Evolutionary conservation across 1,284 basidiomycete genomes (phyloP).

Genomic region (Tylopilus sp.): DNA sequence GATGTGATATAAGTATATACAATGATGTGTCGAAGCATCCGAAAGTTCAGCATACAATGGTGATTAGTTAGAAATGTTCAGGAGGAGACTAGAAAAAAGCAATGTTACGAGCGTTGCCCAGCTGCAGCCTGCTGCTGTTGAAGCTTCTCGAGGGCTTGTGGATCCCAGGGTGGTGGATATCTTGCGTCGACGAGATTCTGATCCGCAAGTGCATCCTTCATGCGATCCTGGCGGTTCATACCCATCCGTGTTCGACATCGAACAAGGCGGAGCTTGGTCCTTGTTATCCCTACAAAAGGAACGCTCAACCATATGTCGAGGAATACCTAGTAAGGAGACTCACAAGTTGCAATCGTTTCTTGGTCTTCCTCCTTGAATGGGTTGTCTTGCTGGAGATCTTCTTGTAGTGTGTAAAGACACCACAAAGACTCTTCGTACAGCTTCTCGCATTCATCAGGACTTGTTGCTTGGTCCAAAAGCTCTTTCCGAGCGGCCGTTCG

Average conservation of each 20-base stretch:
- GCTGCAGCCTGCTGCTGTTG: slow-evolving; percentile 35
- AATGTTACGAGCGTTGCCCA: slow-evolving; percentile 23
- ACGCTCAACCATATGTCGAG: not conserved
- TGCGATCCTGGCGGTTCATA: slow-evolving; percentile 75
- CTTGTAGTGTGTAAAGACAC: slow-evolving; percentile 92
- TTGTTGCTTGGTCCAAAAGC: slow-evolving; percentile 81
- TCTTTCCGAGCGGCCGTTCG: slow-evolving; percentile 94
- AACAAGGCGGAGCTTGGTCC: slow-evolving; percentile 82
- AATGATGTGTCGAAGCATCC: not conserved
- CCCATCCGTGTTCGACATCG: slow-evolving; percentile 77
- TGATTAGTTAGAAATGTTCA: not conserved
- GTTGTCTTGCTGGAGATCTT: slow-evolving; percentile 89
- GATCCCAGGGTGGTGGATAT: slow-evolving; percentile 82
- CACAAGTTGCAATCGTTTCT: slow-evolving; percentile 84
- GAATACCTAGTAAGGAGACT: slow-evolving; percentile 40
- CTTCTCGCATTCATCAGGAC: slow-evolving; percentile 88
- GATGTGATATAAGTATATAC: slow-evolving; percentile 13
- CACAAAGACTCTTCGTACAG: slow-evolving; percentile 96
- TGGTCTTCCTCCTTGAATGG: slow-evolving; percentile 89
- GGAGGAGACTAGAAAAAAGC: not conserved
- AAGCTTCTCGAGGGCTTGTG: slow-evolving; percentile 49
- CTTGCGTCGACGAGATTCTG: slow-evolving; percentile 78
- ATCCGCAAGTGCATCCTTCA: slow-evolving; percentile 78
- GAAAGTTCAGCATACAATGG: slow-evolving; percentile 18
- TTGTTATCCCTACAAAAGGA: slow-evolving; percentile 73